Evolutionary conservation across 2,329 filamentous ascomycete genomes (phyloP).

Genomic region (Fusarium concolor): DNA sequence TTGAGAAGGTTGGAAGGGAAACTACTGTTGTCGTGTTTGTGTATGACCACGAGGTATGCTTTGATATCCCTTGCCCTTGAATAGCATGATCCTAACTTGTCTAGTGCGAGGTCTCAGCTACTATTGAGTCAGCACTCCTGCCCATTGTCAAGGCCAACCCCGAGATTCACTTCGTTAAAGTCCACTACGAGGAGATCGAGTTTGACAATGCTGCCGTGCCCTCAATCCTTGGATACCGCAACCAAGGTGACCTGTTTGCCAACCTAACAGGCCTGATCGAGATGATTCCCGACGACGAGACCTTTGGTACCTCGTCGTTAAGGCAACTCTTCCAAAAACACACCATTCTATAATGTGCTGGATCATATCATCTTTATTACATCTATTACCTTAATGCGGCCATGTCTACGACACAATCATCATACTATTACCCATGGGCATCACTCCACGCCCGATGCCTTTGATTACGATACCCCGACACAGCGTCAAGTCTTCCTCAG

Average conservation of each 20-base stretch:
- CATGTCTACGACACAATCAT: slow-evolving; percentile 40
- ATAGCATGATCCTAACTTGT: slow-evolving; percentile 42
- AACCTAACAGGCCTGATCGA: slow-evolving; percentile 88
- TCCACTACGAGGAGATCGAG: slow-evolving; percentile 92
- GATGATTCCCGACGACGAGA: slow-evolving; percentile 79
- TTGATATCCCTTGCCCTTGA: neutral
- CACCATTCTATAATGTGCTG: slow-evolving; percentile 59
- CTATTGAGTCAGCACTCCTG: slow-evolving; percentile 81
- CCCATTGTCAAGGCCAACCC: slow-evolving; percentile 79
- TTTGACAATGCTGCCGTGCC: slow-evolving; percentile 92
- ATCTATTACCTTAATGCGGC: slow-evolving; percentile 43
- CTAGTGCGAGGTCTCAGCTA: slow-evolving; percentile 81
- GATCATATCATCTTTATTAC: slow-evolving; percentile 19
- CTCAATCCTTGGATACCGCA: slow-evolving; percentile 87
- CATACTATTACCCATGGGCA: slow-evolving; percentile 19
- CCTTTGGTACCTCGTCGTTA: slow-evolving; percentile 66
- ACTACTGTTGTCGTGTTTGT: slow-evolving; percentile 94
- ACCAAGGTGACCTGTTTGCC: slow-evolving; percentile 88
- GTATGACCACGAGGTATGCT: slow-evolving; percentile 83
- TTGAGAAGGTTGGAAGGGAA: slow-evolving; percentile 86
- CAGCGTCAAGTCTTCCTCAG: slow-evolving; percentile 16
- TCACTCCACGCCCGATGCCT: slow-evolving; percentile 21
- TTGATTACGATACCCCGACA: slow-evolving; percentile 45
- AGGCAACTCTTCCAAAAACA: slow-evolving; percentile 65
- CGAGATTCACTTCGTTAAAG: slow-evolving; percentile 86